Conservation (phyloP, 169 alveolate genomes). For the Eimeria praecox region DNA sequence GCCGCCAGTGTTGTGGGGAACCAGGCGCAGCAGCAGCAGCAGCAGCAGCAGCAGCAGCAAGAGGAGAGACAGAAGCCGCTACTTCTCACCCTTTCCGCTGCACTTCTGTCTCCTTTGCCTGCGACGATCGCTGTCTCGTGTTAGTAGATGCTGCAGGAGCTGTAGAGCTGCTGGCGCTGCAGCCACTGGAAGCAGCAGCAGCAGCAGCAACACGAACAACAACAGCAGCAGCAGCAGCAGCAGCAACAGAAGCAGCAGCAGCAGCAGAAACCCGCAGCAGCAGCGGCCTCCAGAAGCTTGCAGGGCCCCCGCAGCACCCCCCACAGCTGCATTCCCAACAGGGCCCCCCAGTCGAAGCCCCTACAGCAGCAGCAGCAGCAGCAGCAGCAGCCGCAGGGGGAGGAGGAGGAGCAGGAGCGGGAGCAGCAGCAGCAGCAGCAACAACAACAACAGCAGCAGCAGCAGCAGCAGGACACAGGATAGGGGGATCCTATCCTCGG, state of each 20-base stretch:
- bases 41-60: conserved; percentile 42
- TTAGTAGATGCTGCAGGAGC: conserved; percentile 12
- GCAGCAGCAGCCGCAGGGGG: neutral
- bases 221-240: conserved; percentile 18
- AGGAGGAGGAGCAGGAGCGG: neutral
- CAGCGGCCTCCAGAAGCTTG: too few species aligned
- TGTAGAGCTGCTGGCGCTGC: conserved; percentile 17
- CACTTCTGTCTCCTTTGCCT: conserved; percentile 13
- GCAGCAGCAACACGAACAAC: neutral
- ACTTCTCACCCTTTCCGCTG: neutral
- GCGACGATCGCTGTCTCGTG: conserved; percentile 9
- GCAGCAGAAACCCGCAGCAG: conserved; percentile 3
- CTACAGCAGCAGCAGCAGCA: too few species aligned
- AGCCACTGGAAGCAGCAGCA: conserved; percentile 6
- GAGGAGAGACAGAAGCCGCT: neutral
- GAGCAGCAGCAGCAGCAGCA: neutral
- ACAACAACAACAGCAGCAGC: conserved; percentile 13
- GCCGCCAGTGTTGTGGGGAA: neutral
- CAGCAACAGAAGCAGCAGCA: conserved; percentile 21
- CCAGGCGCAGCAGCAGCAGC: neutral
- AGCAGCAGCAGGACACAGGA: neutral
- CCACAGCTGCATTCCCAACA: too few species aligned
- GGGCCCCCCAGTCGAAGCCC: too few species aligned
- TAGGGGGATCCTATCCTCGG: neutral
- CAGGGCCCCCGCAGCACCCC: too few species aligned